Conservation (phyloP, 148 eudicot genomes). For the Tetragonia tetragonoides region DNA sequence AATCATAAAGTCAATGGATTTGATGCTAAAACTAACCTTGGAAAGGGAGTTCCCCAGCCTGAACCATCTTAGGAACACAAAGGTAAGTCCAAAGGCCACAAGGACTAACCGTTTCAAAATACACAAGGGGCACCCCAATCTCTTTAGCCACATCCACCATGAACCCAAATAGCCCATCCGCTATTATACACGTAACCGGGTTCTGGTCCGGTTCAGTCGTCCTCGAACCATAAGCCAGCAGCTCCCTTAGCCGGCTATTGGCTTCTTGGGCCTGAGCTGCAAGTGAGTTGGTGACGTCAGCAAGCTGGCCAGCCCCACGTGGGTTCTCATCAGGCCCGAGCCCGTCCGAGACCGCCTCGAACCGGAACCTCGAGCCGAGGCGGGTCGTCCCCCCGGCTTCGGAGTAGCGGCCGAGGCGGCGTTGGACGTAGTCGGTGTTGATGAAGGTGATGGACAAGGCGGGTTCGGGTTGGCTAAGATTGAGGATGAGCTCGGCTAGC, state of each 20-base stretch:
- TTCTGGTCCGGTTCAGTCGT: not conserved
- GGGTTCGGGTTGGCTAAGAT: not conserved
- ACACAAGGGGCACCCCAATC: constrained; percentile 30
- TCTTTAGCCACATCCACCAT: constrained; percentile 35
- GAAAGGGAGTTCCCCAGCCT: constrained; percentile 35
- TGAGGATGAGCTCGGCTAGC: not conserved
- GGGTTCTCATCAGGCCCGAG: constrained; percentile 34
- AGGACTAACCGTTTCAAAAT: constrained; percentile 37
- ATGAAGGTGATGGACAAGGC: constrained; percentile 34
- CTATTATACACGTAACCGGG: constrained; percentile 40
- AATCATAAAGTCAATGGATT: too few relatives aligned
- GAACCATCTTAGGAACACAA: constrained; percentile 35
- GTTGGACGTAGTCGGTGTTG: constrained; percentile 26
- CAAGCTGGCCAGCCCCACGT: constrained; percentile 3
- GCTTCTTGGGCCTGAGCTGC: constrained; percentile 17
- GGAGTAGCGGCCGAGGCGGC: constrained; percentile 24
- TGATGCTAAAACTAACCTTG: constrained; percentile 15
- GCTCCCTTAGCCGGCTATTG: constrained; percentile 13
- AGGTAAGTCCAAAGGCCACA: constrained; percentile 39
- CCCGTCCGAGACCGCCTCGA: constrained; percentile 35
- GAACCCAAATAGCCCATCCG: constrained; percentile 33
- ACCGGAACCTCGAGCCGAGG: constrained; percentile 12
- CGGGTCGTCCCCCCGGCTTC: constrained; percentile 5
- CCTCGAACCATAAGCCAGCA: constrained; percentile 16
- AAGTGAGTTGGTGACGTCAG: constrained; percentile 15